phyloP scores from a whole-genome alignment of 768 basidiomycete genomes.

The Mycena indigotica region DNA sequence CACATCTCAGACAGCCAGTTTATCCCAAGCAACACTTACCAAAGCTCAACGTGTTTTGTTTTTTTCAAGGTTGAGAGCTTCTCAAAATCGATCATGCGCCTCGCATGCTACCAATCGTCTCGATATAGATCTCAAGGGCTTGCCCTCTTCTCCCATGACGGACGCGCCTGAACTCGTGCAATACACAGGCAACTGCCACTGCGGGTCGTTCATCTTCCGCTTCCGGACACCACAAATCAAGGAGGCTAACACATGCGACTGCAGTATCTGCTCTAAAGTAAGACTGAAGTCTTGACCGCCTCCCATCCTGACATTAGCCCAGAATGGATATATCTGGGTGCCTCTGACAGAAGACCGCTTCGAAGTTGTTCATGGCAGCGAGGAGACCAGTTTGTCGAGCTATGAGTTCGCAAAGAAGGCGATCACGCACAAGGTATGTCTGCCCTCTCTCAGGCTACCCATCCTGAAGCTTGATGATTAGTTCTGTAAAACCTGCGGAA shows the following conservation, averaged over 20 bases:
- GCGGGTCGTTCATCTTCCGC: background rate
- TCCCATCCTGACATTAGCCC: too few species aligned
- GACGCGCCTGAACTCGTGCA: too few species aligned
- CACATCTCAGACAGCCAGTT: too few species aligned
- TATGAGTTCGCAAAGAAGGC: background rate
- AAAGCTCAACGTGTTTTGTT: too few species aligned
- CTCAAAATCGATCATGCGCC: too few species aligned
- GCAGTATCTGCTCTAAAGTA: slow-evolving; percentile 12
- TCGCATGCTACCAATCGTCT: too few species aligned
- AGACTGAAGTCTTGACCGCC: background rate
- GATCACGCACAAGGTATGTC: background rate
- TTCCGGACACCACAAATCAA: slow-evolving; percentile 3
- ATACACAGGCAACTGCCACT: slow-evolving; percentile 12
- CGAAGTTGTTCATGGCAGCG: background rate
- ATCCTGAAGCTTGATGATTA: too few species aligned
- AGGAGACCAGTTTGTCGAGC: background rate
- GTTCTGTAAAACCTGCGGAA: slow-evolving; percentile 17
- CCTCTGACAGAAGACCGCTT: background rate
- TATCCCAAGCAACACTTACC: too few species aligned
- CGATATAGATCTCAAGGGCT: too few species aligned
- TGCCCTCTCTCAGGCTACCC: too few species aligned
- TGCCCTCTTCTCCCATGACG: too few species aligned
- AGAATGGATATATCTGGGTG: background rate
- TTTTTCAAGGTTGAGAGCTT: too few species aligned
- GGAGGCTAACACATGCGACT: background rate